Conservation (phyloP, 305 asterid species). For the Withania somnifera region DNA sequence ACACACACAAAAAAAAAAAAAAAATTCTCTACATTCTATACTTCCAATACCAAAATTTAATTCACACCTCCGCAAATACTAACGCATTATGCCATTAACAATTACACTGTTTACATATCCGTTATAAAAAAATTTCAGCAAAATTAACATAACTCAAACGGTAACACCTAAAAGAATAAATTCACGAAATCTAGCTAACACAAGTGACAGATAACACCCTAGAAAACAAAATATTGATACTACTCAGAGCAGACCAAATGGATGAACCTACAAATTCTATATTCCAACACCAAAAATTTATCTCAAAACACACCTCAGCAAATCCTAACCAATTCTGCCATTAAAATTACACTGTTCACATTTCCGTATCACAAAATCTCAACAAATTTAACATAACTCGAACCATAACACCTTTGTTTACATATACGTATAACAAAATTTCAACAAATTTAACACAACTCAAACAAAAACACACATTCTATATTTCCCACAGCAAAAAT, state of each 20-base stretch:
- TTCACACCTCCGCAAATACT: not conserved
- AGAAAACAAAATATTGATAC: not conserved
- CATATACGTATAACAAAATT: not conserved
- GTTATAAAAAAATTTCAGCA: not conserved
- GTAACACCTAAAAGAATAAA: not conserved
- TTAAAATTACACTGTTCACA: not conserved
- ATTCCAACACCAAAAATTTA: not conserved
- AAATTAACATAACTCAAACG: not conserved
- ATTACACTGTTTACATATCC: not conserved
- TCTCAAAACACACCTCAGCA: not conserved
- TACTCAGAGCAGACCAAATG: not conserved
- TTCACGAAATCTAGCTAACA: not conserved
- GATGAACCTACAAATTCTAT: not conserved
- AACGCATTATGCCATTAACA: not conserved
- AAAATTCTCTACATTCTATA: not conserved
- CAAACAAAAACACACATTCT: not conserved
- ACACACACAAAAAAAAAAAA: too few relatives aligned
- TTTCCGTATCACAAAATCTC: not conserved
- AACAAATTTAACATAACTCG: not conserved
- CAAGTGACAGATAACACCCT: not conserved
- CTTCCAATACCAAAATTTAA: not conserved
- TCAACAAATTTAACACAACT: not conserved
- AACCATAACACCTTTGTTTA: not conserved
- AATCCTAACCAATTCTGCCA: not conserved
- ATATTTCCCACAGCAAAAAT: not conserved